phyloP scores from a whole-genome alignment of 768 basidiomycete genomes.

The Mycena olivaceomarginata region DNA sequence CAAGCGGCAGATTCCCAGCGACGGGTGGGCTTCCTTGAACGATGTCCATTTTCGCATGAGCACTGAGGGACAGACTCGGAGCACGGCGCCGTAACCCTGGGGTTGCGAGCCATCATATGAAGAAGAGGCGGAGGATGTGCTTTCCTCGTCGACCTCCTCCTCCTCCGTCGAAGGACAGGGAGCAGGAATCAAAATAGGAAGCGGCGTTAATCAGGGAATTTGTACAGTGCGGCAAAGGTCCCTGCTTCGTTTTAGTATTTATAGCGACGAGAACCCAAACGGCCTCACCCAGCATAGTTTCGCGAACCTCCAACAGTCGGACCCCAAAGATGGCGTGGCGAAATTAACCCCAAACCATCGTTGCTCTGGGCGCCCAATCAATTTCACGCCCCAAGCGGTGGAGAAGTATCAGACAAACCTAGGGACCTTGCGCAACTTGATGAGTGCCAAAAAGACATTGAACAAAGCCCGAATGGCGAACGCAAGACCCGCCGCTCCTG shows the following conservation, averaged over 20 bases:
- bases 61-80: conserved; percentile 76
- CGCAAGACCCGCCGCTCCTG: conserved; percentile 89
- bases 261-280: conserved; percentile 2
- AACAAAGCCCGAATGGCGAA: conserved; percentile 90
- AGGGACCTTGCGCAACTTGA: conserved; percentile 80
- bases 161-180: conserved; percentile 52
- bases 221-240: conserved; percentile 87
- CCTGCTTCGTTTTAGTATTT: conserved; percentile 53
- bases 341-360: conserved; percentile 74
- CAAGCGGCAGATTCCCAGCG: conserved; percentile 89
- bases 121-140: conserved; percentile 27
- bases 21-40: conserved; percentile 79
- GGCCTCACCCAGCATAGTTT: conserved; percentile 87
- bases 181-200: conserved; percentile 81
- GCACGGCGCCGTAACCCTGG: conserved; percentile 51
- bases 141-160: conserved; percentile 54
- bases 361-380: conserved; percentile 5
- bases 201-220: conserved; percentile 84
- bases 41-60: conserved; percentile 78
- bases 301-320: conserved; percentile 89
- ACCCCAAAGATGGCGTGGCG: conserved; percentile 90
- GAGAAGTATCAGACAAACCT: conserved; percentile 68
- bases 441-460: conserved; percentile 86
- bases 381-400: background rate
- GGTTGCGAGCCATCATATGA: conserved; percentile 36